Base-by-base conservation (phyloP, 1,139 yeast genomes). In the Diutina siamensis region DNA sequence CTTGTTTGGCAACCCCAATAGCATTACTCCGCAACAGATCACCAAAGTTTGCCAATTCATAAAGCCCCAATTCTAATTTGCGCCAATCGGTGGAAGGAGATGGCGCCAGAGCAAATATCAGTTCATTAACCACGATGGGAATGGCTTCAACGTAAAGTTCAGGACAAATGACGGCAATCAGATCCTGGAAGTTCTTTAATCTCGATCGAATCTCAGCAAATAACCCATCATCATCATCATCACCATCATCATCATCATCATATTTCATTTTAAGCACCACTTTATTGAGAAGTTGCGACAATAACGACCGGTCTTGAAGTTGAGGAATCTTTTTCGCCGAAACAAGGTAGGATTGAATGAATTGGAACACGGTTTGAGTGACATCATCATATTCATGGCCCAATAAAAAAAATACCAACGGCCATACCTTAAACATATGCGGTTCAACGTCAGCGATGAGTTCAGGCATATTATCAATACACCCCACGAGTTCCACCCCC, bases 371-470 rank as follows among this genome's bases (percentile, higher is more conserved):
- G 58, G 85, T 94, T 45, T 74, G 73, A 1, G 95, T 78, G 12
- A 92, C 83, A 51, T 94, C 97, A 59, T 92, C 97, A 57, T 83
- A 89, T 51, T 84, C 95, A 55, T 85, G 84, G 36, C 77, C 69
- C 55, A 92, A 72, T 51, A 83, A 86, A 48, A 73, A 74, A 48
- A 89, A 71, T 12, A 85, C 69, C 32, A 80, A 68, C 19, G 97
- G 97, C 71, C 89, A 77, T 35, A 86, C 69, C 48, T 59, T 61
- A 50, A 60, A 53, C 34, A 67, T 54, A 42, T 66, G 69, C 15
- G 53, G 53, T 44, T 59, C 57, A 21, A 62, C 60, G 34, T 59
- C 60, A 45, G 68, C 73, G n/a, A 79, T 60, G 27, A 87, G 56
- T 45, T 66, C 65, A 9, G 68, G 64, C 42, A 67, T 74, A 46